Percentiles rank a stretch among this genome's conserved stretches.
Evolutionary conservation across 129 eudicot genomes (phyloP).

Genomic region (Scalesia atractyloides): DNA sequence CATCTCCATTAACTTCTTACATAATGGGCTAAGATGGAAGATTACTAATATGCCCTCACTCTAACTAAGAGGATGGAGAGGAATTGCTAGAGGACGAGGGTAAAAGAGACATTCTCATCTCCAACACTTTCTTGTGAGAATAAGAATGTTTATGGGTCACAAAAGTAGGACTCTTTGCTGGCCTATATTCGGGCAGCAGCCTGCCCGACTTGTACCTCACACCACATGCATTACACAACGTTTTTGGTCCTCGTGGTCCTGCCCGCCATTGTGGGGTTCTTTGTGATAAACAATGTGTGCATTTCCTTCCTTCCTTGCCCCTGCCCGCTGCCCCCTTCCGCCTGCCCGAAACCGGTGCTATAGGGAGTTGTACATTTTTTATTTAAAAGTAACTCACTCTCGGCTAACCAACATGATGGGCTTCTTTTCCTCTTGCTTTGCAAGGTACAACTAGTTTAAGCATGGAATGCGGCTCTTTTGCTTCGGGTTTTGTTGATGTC

Average conservation of each 20-base stretch:
- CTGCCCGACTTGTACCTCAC: constrained; percentile 74
- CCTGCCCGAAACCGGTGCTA: constrained; percentile 27
- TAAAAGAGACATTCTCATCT: constrained; percentile 46
- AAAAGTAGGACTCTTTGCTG: constrained; percentile 73
- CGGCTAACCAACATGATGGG: constrained; percentile 50
- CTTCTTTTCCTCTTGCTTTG: constrained; percentile 30
- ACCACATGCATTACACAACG: constrained; percentile 80
- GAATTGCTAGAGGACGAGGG: constrained; percentile 31
- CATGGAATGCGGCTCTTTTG: constrained; percentile 6
- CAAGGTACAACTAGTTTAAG: constrained; percentile 44
- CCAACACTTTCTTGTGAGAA: constrained; percentile 64
- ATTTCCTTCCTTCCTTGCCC: constrained; percentile 58
- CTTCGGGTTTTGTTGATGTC: constrained; percentile 19
- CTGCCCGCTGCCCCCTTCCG: constrained; percentile 27
- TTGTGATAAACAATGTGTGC: constrained; percentile 57
- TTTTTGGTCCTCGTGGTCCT: constrained; percentile 64
- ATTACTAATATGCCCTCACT: constrained; percentile 22
- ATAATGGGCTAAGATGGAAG: constrained; percentile 17
- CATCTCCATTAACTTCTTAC: constrained; percentile 32
- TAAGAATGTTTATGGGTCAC: constrained; percentile 57
- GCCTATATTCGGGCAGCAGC: constrained; percentile 72
- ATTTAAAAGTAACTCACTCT: constrained; percentile 39
- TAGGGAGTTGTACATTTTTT: constrained; percentile 29
- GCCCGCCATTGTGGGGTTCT: constrained; percentile 69
- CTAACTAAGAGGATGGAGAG: constrained; percentile 15